Evolutionary conservation across 2,329 filamentous ascomycete species (phyloP), one percentile per base, ranked within the genome.

Genomic region (Calycina herbarum): DNA sequence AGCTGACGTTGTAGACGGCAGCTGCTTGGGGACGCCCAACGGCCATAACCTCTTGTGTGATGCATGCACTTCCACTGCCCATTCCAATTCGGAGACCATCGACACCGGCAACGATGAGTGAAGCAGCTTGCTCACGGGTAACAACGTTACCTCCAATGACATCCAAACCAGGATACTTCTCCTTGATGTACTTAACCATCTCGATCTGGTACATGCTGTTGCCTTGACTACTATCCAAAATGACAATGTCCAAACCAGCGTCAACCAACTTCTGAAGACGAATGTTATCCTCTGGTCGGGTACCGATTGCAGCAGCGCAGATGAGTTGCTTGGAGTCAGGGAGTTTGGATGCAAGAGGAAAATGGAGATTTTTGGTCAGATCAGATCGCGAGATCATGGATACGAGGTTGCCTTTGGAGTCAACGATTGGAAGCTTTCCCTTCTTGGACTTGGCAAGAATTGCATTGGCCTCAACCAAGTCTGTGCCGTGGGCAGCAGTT

Each of bases 41-140:
- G 73, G 95, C 95, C 95, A 99, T 99, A 77, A 99, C 96, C 82
- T 99, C 95, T 81, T 99, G 95, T 64, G 95, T 99, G 74, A 99
- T 99, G 81, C 95, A 99, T 76, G 95, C 95, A 76, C 92, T 96
- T 76, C 95, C 95, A 77, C 93, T 96, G 73, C 95, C 95, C 95
- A 99, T 99, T 78, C 95, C 95, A 77, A 99, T 99, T 78, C 95
- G 92, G 73, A 99, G 87, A 78, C 95, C 96, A 78, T 99, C 95
- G 66, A 92, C 94, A 77, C 95, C 95, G 71, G 94, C 95, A 68
- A 91, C 92, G 75, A 99, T 98, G 72, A 99, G 83, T 69, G 86
- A 83, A 62, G 96, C 95, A 72, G 95, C 95, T 83, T 99, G 95
- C 78, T 98, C 94, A 64, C 94, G 90, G 65, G 95, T 99, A 74